Evolutionary conservation across 2,329 filamentous ascomycete genomes (phyloP), one percentile per base, ranked within the genome.

Genomic region (Cladophialophora bantiana): DNA sequence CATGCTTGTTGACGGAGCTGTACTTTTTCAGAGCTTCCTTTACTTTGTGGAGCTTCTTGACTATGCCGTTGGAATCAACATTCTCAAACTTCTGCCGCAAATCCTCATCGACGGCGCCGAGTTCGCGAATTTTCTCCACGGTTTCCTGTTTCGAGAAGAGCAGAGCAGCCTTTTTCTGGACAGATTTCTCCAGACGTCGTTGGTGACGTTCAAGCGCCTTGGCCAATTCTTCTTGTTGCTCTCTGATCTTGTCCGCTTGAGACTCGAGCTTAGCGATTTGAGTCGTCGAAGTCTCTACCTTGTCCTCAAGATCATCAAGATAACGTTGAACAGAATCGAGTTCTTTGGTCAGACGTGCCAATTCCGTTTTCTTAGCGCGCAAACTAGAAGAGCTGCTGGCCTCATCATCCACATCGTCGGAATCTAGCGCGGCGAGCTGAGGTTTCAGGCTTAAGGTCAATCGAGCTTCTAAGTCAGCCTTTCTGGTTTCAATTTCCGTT

Each of bases 1-100:
- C 95, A 81, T 99, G 98, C 82, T 98, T 99, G 86, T 99, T 99
- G 81, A 99, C 94, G 35, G 70, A 70, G 26, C 61, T 72, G 81
- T 95, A 98, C 77, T 97, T 97, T 82, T 98, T 98, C 62, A 98
- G 84, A 0, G 91, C 89, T 73, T 97, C 92, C 70, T 96, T 96
- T 75, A 94, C 93, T 75, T 94, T 96, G 80, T 95, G 93, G 31
- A 98, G 87, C 64, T 90, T 89, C 74, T 86, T 86, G 61, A 85
- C 84, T 62, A 94, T 91, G 59, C 85, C 87, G 69, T 94, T 92
- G 32, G 90, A 88, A 72, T 93, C 90, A 78, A 93, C 90, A 72
- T 90, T 90, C 75, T 92, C 89, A 77, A 96, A 99, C 75, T 94
- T 95, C 71, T 91, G 91, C 76, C 97, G 95, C 0, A 94, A 93